These are phyloP conservation scores for Marvania coccoides DNA, from an alignment of 139 green algal genomes.

Conservation along the genomic window DNA sequence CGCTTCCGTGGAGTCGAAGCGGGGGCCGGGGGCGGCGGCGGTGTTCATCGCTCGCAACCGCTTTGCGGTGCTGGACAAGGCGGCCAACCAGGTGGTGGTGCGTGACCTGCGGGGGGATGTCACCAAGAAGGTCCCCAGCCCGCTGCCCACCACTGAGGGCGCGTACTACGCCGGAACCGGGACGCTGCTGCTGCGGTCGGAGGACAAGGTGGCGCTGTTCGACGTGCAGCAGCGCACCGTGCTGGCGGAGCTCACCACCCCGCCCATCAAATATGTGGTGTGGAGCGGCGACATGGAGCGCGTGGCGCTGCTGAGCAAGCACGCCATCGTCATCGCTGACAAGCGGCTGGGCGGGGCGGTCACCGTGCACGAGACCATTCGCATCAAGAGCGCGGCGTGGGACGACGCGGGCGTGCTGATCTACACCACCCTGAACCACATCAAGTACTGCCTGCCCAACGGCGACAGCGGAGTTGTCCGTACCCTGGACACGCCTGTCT, in stretches of 20 bases:
- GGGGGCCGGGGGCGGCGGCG: conserved; percentile 67
- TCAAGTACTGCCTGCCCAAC: conserved; percentile 99
- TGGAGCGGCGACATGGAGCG: conserved; percentile 90
- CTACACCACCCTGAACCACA: conserved; percentile 99
- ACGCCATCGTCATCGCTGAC: conserved; percentile 93
- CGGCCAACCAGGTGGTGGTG: conserved; percentile 75
- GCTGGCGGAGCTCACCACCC: conserved; percentile 79
- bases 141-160: conserved; percentile 68
- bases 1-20: conserved; percentile 59
- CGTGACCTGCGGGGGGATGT: conserved; percentile 92
- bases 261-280: conserved; percentile 96
- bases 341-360: conserved; percentile 79
- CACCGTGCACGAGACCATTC: conserved; percentile 97
- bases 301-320: conserved; percentile 95
- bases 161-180: conserved; percentile 98
- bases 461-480: conserved; percentile 96
- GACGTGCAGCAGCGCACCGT: conserved; percentile 92
- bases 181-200: conserved; percentile 82
- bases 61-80: conserved; percentile 94
- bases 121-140: conserved; percentile 88
- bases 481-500: conserved; percentile 93
- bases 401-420: conserved; percentile 94
- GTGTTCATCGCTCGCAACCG: conserved; percentile 98
- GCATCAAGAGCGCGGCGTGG: conserved; percentile 92
- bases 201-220: conserved; percentile 96